Evolutionary conservation across 2,329 filamentous ascomycete species (phyloP).

Genomic region (Pseudomassariella vexata): DNA sequence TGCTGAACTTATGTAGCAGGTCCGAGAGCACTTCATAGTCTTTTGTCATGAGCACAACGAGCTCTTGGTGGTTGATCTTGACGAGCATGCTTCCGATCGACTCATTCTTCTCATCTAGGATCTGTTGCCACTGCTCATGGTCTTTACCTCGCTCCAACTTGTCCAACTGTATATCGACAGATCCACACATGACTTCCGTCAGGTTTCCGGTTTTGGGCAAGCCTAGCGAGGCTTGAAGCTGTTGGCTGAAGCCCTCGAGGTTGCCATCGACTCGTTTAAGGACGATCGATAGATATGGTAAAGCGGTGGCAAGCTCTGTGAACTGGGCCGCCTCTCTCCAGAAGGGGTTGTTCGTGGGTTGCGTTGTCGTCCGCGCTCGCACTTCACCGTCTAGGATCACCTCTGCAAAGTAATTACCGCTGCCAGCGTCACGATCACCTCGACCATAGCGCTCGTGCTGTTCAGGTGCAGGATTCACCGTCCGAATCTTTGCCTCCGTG

Average conservation of each 20-base stretch:
- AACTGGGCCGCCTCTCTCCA: conserved; percentile 82
- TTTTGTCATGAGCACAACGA: conserved; percentile 78
- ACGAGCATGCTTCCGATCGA: conserved; percentile 78
- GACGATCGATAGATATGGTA: conserved; percentile 65
- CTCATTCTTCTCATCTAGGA: conserved; percentile 71
- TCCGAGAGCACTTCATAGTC: conserved; percentile 83
- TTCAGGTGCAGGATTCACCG: conserved; percentile 18
- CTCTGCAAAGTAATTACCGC: conserved; percentile 73
- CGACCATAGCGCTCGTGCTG: conserved; percentile 22
- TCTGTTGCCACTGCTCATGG: conserved; percentile 81
- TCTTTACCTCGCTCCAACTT: conserved; percentile 73
- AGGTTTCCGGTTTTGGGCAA: conserved; percentile 35
- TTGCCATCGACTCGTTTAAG: conserved; percentile 60
- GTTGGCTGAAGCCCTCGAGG: conserved; percentile 38
- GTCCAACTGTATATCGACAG: conserved; percentile 77
- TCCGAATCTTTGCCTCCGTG: conserved; percentile 57
- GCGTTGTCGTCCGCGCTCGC: conserved; percentile 67
- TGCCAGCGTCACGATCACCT: conserved; percentile 37
- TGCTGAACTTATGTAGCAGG: conserved; percentile 77
- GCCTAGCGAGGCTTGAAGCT: conserved; percentile 36
- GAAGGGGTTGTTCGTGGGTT: conserved; percentile 69
- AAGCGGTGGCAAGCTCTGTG: conserved; percentile 61
- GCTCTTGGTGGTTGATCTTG: conserved; percentile 77
- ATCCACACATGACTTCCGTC: conserved; percentile 55
- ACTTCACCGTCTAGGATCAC: conserved; percentile 76